phyloP scores from a whole-genome alignment of 805 yeast species.

The Candida tibetensis region DNA sequence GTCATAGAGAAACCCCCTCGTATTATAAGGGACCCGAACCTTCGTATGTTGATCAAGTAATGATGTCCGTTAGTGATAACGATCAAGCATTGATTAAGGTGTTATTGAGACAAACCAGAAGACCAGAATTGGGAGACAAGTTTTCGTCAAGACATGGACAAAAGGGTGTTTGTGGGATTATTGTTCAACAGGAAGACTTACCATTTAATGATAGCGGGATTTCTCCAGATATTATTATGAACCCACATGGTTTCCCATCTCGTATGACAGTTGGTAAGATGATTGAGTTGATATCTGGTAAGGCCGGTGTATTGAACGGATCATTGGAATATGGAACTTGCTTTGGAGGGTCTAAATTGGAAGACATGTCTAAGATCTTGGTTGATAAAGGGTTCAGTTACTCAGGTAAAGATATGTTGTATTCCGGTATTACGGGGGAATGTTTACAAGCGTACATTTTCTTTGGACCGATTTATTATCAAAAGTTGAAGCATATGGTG shows the following conservation, averaged over 20 bases:
- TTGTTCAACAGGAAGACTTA: slow-evolving; percentile 94
- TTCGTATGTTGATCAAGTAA: slow-evolving; percentile 91
- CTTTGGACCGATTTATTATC: slow-evolving; percentile 98
- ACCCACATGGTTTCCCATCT: slow-evolving; percentile 99
- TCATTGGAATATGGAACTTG: slow-evolving; percentile 94
- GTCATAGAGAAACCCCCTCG: slow-evolving; percentile 87
- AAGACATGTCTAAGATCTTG: slow-evolving; percentile 88
- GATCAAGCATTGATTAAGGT: slow-evolving; percentile 95
- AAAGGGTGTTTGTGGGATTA: slow-evolving; percentile 98
- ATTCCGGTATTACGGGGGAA: slow-evolving; percentile 97
- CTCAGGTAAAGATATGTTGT: slow-evolving; percentile 96
- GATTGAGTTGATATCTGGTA: slow-evolving; percentile 94
- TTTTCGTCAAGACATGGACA: slow-evolving; percentile 98
- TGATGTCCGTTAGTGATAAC: slow-evolving; percentile 94
- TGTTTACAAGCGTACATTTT: slow-evolving; percentile 95
- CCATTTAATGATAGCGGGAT: slow-evolving; percentile 94
- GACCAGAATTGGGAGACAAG: slow-evolving; percentile 97
- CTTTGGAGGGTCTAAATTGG: slow-evolving; percentile 95
- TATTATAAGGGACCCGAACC: slow-evolving; percentile 94
- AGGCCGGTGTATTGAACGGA: slow-evolving; percentile 95
- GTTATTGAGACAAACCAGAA: slow-evolving; percentile 86
- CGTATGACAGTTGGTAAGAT: slow-evolving; percentile 99
- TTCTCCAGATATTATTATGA: slow-evolving; percentile 94
- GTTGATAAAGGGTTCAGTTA: slow-evolving; percentile 91
- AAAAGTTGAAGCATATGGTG: slow-evolving; percentile 98